Percentiles rank a stretch among this genome's conserved stretches.
phyloP scores from a whole-genome alignment of 495 filamentous ascomycete species.

The Melanomma pulvis-pyrius region DNA sequence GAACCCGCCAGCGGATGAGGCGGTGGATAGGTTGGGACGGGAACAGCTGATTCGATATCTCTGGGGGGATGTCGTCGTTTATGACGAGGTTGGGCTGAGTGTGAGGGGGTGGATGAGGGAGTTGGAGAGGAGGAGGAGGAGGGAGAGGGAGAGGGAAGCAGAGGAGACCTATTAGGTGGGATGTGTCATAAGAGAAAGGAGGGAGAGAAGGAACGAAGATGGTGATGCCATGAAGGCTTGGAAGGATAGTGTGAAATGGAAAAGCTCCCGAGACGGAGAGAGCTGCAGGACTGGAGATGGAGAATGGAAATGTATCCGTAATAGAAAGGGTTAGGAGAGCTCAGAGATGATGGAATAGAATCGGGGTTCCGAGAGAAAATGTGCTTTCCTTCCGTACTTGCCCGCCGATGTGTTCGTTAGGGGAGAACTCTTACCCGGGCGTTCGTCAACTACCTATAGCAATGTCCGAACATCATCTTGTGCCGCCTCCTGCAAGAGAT shows the following conservation, averaged over 20 bases:
- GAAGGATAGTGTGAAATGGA: background rate
- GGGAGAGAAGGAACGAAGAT: no score
- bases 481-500: background rate
- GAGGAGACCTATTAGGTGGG: no score
- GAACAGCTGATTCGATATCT: background rate
- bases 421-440: conserved; percentile 7
- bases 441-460: background rate
- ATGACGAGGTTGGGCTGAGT: background rate
- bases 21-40: background rate
- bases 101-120: background rate
- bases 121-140: no score
- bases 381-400: background rate
- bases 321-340: background rate
- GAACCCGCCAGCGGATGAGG: background rate
- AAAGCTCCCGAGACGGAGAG: background rate
- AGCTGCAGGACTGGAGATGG: background rate
- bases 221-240: no score
- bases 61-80: background rate
- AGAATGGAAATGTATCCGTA: background rate
- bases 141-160: no score
- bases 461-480: background rate
- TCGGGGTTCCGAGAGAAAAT: background rate
- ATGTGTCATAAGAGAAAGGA: no score
- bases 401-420: background rate
- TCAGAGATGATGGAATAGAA: background rate